A percentile compares a stretch with the other conserved stretches of the same genome.
Evolutionary conservation across 2,329 filamentous ascomycete genomes (phyloP).

Genomic region (Elsinoe arachidis): DNA sequence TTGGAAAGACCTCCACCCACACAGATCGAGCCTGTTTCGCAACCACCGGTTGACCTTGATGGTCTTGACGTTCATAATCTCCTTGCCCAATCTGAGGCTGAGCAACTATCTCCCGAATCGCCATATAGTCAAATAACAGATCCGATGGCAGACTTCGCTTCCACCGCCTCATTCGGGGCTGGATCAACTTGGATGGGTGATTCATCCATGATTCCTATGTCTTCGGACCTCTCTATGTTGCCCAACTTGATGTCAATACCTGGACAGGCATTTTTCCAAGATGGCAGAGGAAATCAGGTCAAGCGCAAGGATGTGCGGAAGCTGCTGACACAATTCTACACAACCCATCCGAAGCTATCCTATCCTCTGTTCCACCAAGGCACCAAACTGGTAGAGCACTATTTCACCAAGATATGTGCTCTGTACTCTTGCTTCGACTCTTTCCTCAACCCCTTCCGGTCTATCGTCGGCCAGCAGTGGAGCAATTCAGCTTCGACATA

Average conservation of each 20-base stretch:
- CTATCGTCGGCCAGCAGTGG: slow-evolving; percentile 50
- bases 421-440: slow-evolving; percentile 59
- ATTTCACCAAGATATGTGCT: slow-evolving; percentile 54
- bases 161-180: neutral
- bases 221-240: neutral
- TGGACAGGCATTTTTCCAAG: neutral
- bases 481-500: slow-evolving; percentile 51
- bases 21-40: neutral
- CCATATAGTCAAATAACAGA: neutral
- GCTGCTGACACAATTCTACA: slow-evolving; percentile 20
- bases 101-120: neutral
- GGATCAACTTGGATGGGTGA: neutral
- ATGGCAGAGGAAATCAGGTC: neutral
- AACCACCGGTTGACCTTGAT: slow-evolving; percentile 16
- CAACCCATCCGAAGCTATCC: slow-evolving; percentile 26
- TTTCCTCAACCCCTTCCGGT: slow-evolving; percentile 52
- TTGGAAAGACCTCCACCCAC: too few species aligned
- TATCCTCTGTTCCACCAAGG: slow-evolving; percentile 39
- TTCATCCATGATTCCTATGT: neutral
- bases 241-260: neutral
- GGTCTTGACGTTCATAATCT: slow-evolving; percentile 16
- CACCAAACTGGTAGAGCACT: slow-evolving; percentile 53
- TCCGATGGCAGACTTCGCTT: neutral
- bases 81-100: neutral
- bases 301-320: slow-evolving; percentile 1